phyloP scores from a whole-genome alignment of 2,329 filamentous ascomycete species.

The Byssoonygena ceratinophila region DNA sequence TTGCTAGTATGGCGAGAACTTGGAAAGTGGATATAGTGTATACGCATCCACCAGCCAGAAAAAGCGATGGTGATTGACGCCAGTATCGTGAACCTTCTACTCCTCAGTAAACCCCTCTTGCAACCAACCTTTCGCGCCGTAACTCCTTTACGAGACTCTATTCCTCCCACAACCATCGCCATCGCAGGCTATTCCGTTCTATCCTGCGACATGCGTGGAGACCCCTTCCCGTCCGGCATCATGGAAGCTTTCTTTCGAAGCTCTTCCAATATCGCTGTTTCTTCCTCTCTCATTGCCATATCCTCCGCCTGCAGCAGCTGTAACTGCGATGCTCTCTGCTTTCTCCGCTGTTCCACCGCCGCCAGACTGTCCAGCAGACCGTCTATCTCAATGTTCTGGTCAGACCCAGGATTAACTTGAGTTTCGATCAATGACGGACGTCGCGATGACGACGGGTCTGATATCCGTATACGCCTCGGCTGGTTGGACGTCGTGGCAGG shows the following conservation, averaged over 20 bases:
- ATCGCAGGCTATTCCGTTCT: not conserved
- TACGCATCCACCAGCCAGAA: too few species aligned
- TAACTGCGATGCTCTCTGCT: constrained; percentile 1
- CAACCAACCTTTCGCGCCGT: too few species aligned
- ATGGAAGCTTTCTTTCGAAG: constrained; percentile 3
- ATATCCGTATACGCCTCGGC: not conserved
- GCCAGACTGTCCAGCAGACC: constrained; percentile 4
- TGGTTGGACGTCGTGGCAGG: not conserved
- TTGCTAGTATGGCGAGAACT: too few species aligned
- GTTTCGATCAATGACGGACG: not conserved
- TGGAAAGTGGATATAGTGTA: too few species aligned
- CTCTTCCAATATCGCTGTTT: constrained; percentile 3
- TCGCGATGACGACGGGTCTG: not conserved
- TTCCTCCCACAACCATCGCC: not conserved
- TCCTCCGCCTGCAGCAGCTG: constrained; percentile 1
- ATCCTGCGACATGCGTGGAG: not conserved
- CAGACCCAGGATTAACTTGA: not conserved
- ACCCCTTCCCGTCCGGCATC: not conserved
- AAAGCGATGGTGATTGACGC: too few species aligned
- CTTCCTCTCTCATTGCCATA: constrained; percentile 7
- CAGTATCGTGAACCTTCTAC: too few species aligned
- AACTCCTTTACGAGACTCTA: too few species aligned
- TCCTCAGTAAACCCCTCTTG: too few species aligned
- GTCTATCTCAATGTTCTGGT: not conserved
- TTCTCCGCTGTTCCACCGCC: constrained; percentile 1